Evolutionary conservation across 1,139 yeast genomes (phyloP), one percentile per base, ranked within the genome.

Genomic region (Blastobotrys elegans): DNA sequence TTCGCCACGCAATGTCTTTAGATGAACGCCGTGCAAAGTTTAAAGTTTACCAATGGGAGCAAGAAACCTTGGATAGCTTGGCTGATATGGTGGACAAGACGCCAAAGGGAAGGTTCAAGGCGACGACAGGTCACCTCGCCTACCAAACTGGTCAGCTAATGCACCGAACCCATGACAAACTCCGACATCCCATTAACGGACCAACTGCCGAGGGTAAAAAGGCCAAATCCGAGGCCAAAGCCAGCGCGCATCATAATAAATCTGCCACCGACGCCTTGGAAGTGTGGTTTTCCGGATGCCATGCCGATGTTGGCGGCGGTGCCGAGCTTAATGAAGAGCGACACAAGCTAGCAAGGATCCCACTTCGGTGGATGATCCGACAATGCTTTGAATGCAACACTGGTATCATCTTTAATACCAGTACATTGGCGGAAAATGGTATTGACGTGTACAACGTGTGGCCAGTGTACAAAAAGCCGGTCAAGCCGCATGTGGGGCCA

Each of bases 241-340:
- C 42, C 24, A 4, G 38, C 22, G 42, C 36, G 4, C 34, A 37
- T 4, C 64, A 66, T 4, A 54, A 65, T 18, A 65, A 67, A 46
- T 26, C 32, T n/a, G 31, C 47, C 4, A 49, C 39, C 10, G 70
- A 66, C 50, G 52, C 64, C 5, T 51, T 64, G 10, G 73, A 69
- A 47, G 48, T 66, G 31, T 68, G 63, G 61, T 69, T 69, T 46
- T 64, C 71, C 0, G 73, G 73, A 2, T 62, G 67, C 50, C 73
- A 69, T 53, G 65, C 70, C 6, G 73, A 69, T 51, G 56, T 67
- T 39, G 73, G 73, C 2, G 73, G 73, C 14, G 51, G 49, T 1
- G 24, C 46, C 2, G 46, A 36, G 26, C 37, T 21, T 8, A 43
- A 43, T 17, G 27, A 36, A 11, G 42, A 21, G 3, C 46, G 46